These are phyloP conservation scores for Thuja plicata DNA, from an alignment of 83 land plant species.

Conservation along the genomic window DNA sequence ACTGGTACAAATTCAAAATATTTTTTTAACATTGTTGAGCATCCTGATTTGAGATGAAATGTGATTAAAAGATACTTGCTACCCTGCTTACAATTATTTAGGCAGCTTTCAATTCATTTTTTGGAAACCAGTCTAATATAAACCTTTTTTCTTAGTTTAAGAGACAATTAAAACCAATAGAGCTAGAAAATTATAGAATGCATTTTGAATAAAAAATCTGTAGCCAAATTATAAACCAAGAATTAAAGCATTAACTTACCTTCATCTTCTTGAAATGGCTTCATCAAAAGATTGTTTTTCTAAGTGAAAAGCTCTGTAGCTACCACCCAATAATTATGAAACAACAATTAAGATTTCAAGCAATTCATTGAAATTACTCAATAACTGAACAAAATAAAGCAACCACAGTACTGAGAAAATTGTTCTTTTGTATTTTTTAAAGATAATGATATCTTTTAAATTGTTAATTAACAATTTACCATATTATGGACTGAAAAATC, in stretches of 20 bases:
- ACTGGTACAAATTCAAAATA: background rate
- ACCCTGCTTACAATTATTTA: background rate
- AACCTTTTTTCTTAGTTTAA: background rate
- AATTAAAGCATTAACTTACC: conserved; percentile 8
- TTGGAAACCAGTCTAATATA: background rate
- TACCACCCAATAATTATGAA: background rate
- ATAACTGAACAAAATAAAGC: background rate
- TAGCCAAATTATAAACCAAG: background rate
- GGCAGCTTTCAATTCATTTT: background rate
- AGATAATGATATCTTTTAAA: background rate
- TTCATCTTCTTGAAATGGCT: conserved; percentile 27
- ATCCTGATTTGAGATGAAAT: background rate
- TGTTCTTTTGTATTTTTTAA: background rate
- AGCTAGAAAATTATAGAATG: background rate
- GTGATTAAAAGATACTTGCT: background rate
- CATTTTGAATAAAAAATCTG: background rate
- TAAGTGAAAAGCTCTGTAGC: conserved; percentile 29
- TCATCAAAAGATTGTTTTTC: conserved; percentile 37
- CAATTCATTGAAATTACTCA: background rate
- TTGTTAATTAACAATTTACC: conserved; percentile 4
- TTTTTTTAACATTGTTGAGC: too few species aligned
- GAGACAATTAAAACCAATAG: background rate
- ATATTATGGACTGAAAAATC: conserved; percentile 23
- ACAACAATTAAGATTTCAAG: conserved; percentile 1
- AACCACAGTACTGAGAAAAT: background rate